phyloP scores from a whole-genome alignment of 805 yeast genomes.

The Blastobotrys terrestris region DNA sequence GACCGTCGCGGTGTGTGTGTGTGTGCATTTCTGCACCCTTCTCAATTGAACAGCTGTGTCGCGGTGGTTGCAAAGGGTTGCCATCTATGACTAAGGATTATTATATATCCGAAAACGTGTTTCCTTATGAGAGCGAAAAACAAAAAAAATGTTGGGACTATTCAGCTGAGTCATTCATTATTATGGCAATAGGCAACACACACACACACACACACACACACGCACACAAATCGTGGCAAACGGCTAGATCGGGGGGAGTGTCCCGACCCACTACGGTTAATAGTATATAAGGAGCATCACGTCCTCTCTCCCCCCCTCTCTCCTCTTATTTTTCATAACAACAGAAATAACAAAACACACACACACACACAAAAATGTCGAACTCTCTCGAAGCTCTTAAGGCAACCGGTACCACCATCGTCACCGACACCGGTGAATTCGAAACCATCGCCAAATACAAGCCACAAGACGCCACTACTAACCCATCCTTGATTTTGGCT shows the following conservation, averaged over 20 bases:
- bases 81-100: neutral
- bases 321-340: neutral
- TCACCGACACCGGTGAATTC: constrained; percentile 98
- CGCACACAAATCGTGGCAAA: no score
- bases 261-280: neutral
- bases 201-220: no score
- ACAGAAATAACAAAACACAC: neutral
- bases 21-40: no score
- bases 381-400: constrained; percentile 88
- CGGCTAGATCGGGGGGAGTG: neutral
- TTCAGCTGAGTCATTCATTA: neutral
- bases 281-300: neutral
- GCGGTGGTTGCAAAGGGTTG: no score
- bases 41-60: no score
- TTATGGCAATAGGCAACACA: no score
- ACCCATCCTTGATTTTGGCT: constrained; percentile 95
- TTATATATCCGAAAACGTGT: neutral
- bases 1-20: no score
- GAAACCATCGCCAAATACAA: constrained; percentile 93
- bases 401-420: constrained; percentile 92
- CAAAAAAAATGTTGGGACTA: neutral
- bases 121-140: no score
- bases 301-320: neutral
- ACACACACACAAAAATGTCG: constrained; percentile 16
- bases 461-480: constrained; percentile 99